Base-by-base conservation (phyloP, 371 early-diverging fungal genomes). In the Zychaea mexicana region DNA sequence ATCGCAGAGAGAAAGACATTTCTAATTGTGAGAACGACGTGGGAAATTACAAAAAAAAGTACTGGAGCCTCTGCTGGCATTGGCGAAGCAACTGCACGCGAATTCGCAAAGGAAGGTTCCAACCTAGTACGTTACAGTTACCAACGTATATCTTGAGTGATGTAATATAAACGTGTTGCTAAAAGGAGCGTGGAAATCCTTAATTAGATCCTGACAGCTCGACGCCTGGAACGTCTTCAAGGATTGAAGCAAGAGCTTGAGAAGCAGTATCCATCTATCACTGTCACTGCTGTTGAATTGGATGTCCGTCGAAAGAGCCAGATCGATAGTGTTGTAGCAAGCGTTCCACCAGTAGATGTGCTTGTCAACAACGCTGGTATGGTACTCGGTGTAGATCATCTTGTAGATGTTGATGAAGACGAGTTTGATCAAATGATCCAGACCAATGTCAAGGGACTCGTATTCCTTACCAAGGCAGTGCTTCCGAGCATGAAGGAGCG, bases 51-150 rank as follows among this genome's bases (percentile, higher is more conserved):
- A 19, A 21, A 13, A 26, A 27, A 27, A 66, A 91, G 92, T 59
- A 96, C 96, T n/a, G 97, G 98, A n/a, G 96, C 97, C 21, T 88
- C 89, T 8, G 84, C 95, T 5, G 97, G 96, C 42, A 96, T 97
- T 59, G 97, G 97, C 58, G 88, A 88, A 60, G 92, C 93, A 8
- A 88, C 86, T 64, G 96, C 97, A 8, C 77, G 84, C 45, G 92
- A 92, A 66, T 98, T 94, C 76, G 97, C 97, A 19, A 79, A 80
- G 15, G 87, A 85, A 28, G 94, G 93, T 31, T 85, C 92, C 57
- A 86, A 95, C 69, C 68, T 97, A 64, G 87, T 86, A 81, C 52
- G 65, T 54, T 17, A 12, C 15, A 17, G 33, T 5, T 12, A 33
- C 33, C 42, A 0, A 42, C n/a, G n/a, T 42, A 42, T 42, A 36